A percentile compares a stretch with the other conserved stretches of the same genome.
These are phyloP conservation scores for Patellaria atrata DNA, from an alignment of 495 filamentous ascomycete genomes.

Conservation along the genomic window DNA sequence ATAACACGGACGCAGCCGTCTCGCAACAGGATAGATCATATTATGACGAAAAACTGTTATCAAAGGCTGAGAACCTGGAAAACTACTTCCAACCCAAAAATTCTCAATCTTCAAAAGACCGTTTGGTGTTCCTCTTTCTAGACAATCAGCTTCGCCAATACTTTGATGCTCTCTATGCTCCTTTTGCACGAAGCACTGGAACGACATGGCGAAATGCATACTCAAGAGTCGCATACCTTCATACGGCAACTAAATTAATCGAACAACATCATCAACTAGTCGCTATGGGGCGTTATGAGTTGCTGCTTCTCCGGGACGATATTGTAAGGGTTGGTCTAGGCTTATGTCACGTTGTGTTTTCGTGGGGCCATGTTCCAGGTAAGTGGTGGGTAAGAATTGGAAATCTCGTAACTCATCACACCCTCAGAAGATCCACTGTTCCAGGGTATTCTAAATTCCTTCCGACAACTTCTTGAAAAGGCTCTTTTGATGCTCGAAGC, in stretches of 20 bases:
- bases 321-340: too few species aligned
- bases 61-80: too few species aligned
- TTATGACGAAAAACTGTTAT: too few species aligned
- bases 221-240: constrained; percentile 9
- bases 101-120: too few species aligned
- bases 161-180: constrained; percentile 12
- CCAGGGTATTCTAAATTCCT: not conserved
- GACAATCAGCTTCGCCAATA: constrained; percentile 16
- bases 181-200: constrained; percentile 10
- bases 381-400: too few species aligned
- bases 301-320: constrained; percentile 13
- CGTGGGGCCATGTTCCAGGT: too few species aligned
- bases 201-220: constrained; percentile 10
- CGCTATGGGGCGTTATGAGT: not conserved
- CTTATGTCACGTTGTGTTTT: too few species aligned
- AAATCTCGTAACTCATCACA: too few species aligned
- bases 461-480: constrained; percentile 6
- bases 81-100: too few species aligned
- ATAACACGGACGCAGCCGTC: too few species aligned
- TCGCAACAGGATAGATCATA: too few species aligned
- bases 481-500: constrained; percentile 12
- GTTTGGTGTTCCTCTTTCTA: too few species aligned
- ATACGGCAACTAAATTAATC: constrained; percentile 8
- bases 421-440: not conserved
- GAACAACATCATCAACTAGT: constrained; percentile 1